These are phyloP conservation scores for Acacia concinna DNA, from an alignment of 331 rosid genomes.

Conservation along the genomic window DNA sequence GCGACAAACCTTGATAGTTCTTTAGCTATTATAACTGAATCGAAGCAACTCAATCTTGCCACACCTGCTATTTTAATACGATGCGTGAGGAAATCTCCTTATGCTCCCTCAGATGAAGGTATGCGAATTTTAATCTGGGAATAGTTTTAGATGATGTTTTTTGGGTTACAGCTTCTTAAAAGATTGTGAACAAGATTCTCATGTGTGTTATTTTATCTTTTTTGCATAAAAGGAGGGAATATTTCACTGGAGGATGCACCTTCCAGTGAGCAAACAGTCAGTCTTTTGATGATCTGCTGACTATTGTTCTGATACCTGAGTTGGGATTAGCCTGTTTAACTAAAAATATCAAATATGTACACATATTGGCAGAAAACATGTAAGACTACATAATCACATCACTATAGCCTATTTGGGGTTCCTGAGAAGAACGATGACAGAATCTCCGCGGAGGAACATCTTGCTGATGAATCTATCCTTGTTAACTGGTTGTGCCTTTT, in stretches of 20 bases:
- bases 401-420: slow-evolving; percentile 76
- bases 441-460: slow-evolving; percentile 89
- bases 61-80: no score
- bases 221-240: slow-evolving; percentile 52
- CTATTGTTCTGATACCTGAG: slow-evolving; percentile 39
- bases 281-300: slow-evolving; percentile 40
- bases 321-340: slow-evolving; percentile 22
- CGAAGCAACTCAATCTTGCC: no score
- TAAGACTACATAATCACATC: no score
- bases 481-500: slow-evolving; percentile 90
- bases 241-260: slow-evolving; percentile 52
- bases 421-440: slow-evolving; percentile 88
- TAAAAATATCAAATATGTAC: slow-evolving; percentile 40
- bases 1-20: background rate
- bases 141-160: background rate
- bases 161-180: background rate
- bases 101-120: slow-evolving; percentile 85
- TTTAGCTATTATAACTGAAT: no score
- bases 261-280: slow-evolving; percentile 51
- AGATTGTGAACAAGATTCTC: background rate
- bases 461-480: slow-evolving; percentile 94
- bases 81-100: slow-evolving; percentile 90
- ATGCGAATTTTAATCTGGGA: slow-evolving; percentile 20
- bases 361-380: slow-evolving; percentile 30
- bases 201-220: background rate